Evolutionary conservation across 2,329 filamentous ascomycete species (phyloP).

Genomic region (Paramyrothecium roridum): DNA sequence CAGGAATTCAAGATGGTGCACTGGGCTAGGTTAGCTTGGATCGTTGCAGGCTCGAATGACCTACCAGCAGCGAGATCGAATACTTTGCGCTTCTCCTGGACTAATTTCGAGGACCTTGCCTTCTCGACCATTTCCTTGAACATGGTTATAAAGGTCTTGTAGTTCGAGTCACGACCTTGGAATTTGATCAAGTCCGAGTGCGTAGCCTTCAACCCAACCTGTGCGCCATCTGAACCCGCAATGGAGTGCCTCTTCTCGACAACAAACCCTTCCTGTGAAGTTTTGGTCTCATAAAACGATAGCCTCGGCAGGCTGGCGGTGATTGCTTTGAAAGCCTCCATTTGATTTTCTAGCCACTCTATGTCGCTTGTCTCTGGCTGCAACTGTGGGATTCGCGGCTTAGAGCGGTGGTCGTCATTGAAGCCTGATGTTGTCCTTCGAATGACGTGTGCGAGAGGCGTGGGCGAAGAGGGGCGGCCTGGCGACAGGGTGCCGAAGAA

Average conservation of each 20-base stretch:
- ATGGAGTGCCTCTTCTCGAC: conserved; percentile 19
- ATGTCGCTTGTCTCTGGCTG: conserved; percentile 13
- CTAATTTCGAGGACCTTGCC: conserved; percentile 6
- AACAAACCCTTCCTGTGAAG: conserved; percentile 16
- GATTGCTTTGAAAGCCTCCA: conserved; percentile 22
- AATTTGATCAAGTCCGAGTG: conserved; percentile 19
- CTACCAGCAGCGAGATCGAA: conserved; percentile 13
- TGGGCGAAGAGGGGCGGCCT: conserved; percentile 15
- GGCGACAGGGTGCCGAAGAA: conserved; percentile 22
- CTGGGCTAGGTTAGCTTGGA: conserved; percentile 3
- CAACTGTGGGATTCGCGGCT: background rate
- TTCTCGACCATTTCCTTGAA: conserved; percentile 17
- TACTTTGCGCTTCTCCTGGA: conserved; percentile 14
- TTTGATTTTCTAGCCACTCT: conserved; percentile 20
- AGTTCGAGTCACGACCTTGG: conserved; percentile 19
- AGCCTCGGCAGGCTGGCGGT: conserved; percentile 15
- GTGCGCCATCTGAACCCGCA: conserved; percentile 17
- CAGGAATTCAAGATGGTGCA: conserved; percentile 12
- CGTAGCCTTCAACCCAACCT: conserved; percentile 14
- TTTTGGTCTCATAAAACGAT: conserved; percentile 22
- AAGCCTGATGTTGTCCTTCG: conserved; percentile 16
- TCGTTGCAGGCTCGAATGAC: background rate
- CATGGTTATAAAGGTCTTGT: conserved; percentile 14
- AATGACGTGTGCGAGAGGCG: conserved; percentile 19
- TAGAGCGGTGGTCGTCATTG: conserved; percentile 1